Percentiles rank a stretch among this genome's conserved stretches.
Conservation (phyloP, 805 yeast species). For the Sugiyamaella floridensis region DNA sequence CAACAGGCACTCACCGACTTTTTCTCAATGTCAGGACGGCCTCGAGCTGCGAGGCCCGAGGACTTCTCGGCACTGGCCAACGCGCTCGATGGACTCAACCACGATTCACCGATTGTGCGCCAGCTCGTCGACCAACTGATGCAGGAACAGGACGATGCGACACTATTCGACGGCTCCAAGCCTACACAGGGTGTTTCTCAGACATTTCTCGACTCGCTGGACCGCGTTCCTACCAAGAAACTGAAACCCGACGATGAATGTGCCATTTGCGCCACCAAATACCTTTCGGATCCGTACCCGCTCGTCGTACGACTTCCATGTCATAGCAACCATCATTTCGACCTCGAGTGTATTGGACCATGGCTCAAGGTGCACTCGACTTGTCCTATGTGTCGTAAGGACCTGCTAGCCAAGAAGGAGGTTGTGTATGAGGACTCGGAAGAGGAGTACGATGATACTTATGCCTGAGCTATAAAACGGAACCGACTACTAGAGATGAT, state of each 20-base stretch:
- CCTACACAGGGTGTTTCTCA: constrained; percentile 43
- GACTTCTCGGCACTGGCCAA: constrained; percentile 8
- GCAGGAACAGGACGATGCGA: not conserved
- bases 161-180: not conserved
- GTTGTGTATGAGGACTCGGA: constrained; percentile 37
- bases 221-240: constrained; percentile 51
- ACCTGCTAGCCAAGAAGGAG: constrained; percentile 48
- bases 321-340: constrained; percentile 61
- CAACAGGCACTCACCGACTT: constrained; percentile 9
- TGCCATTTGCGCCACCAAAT: constrained; percentile 76
- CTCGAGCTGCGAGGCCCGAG: constrained; percentile 1
- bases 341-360: constrained; percentile 82
- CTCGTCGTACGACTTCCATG: constrained; percentile 73
- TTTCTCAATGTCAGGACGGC: constrained; percentile 1
- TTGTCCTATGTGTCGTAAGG: constrained; percentile 82
- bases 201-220: constrained; percentile 66
- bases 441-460: constrained; percentile 69
- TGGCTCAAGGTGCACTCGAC: constrained; percentile 60
- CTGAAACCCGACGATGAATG: constrained; percentile 50
- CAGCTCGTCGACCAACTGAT: constrained; percentile 9
- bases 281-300: constrained; percentile 67
- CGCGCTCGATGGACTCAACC: constrained; percentile 9
- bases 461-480: constrained; percentile 42
- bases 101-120: constrained; percentile 13
- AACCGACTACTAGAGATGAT: not conserved